Conservation (phyloP, 1,284 basidiomycete genomes). For the Inonotus obliquus region DNA sequence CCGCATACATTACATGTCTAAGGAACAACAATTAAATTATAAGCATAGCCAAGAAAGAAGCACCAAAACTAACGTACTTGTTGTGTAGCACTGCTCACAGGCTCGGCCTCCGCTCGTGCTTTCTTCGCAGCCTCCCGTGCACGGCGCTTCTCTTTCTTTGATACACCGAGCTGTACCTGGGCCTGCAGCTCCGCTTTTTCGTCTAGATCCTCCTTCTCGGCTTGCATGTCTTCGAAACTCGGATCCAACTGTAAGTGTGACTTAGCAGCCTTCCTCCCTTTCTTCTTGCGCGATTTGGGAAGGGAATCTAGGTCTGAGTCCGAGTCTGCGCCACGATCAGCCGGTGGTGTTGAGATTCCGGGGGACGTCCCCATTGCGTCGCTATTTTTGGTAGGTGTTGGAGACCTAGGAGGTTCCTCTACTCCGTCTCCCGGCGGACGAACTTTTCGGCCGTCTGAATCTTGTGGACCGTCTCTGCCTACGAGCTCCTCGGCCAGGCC, state of each 20-base stretch:
- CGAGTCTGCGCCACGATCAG: not conserved
- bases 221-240: not conserved
- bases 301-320: not conserved
- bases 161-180: slow-evolving; percentile 36
- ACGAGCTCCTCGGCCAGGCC: slow-evolving; percentile 31
- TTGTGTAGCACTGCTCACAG: slow-evolving; percentile 20
- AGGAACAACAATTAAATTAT: slow-evolving; percentile 16
- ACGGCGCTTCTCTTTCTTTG: slow-evolving; percentile 80
- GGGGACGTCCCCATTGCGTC: not conserved
- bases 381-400: not conserved
- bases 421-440: slow-evolving; percentile 16
- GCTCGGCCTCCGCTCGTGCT: slow-evolving; percentile 36
- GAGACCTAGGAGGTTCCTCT: slow-evolving; percentile 3
- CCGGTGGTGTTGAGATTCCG: not conserved
- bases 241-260: not conserved
- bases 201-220: not conserved
- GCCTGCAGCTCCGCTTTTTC: slow-evolving; percentile 1
- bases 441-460: slow-evolving; percentile 13
- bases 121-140: slow-evolving; percentile 77
- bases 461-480: slow-evolving; percentile 12
- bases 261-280: slow-evolving; percentile 25
- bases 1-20: slow-evolving; percentile 73
- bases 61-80: slow-evolving; percentile 26
- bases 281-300: slow-evolving; percentile 11
- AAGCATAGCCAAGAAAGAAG: slow-evolving; percentile 8